Percentiles rank a stretch among this genome's conserved stretches.
Conservation (phyloP, 345 rosid genomes). For the Rhizophora mangle region DNA sequence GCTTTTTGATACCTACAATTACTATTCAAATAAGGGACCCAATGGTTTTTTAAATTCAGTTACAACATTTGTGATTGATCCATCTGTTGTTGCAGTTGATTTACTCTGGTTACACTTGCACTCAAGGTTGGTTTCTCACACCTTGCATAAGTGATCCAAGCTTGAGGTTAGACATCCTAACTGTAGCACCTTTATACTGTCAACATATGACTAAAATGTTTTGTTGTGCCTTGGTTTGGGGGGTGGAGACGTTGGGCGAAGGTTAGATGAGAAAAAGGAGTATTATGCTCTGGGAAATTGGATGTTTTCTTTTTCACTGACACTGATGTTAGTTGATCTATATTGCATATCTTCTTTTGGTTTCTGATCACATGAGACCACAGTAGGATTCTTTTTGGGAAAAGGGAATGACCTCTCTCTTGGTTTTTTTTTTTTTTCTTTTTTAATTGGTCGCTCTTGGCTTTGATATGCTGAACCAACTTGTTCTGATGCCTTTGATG, state of each 20-base stretch:
- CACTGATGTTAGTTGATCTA: too few relatives aligned
- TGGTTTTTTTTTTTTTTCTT: too few relatives aligned
- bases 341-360: too few relatives aligned
- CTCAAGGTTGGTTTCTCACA: conserved; percentile 97
- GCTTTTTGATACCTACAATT: background rate
- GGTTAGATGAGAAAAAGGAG: background rate
- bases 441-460: too few relatives aligned
- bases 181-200: background rate
- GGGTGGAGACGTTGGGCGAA: background rate
- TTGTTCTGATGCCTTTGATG: background rate
- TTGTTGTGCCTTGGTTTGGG: background rate
- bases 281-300: too few relatives aligned
- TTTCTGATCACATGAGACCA: too few relatives aligned
- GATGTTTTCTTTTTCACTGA: too few relatives aligned
- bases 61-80: conserved; percentile 8
- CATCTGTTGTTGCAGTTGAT: conserved; percentile 56
- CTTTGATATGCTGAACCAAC: too few relatives aligned
- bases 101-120: conserved; percentile 86
- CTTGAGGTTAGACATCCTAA: conserved; percentile 59
- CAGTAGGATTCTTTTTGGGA: too few relatives aligned
- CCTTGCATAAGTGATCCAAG: conserved; percentile 84
- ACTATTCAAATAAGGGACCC: background rate
- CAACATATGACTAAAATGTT: background rate
- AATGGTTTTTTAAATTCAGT: conserved; percentile 6
- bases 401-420: too few relatives aligned